Evolutionary conservation across 2,329 filamentous ascomycete species (phyloP).

Genomic region (Fusarium sp.): DNA sequence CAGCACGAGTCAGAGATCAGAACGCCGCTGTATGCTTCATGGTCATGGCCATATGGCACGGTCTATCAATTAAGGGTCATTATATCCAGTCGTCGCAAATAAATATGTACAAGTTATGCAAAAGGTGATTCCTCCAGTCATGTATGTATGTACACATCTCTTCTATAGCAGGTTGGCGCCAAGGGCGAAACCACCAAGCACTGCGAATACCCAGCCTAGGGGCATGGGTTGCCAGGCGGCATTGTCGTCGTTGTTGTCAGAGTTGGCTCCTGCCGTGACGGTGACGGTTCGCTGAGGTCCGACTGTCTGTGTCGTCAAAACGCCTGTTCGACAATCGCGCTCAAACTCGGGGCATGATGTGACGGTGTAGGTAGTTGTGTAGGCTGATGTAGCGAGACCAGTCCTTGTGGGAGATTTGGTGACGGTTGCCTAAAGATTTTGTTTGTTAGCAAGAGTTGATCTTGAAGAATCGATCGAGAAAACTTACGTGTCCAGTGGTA

Average conservation of each 20-base stretch:
- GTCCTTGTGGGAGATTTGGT: constrained; percentile 7
- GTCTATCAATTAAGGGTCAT: constrained; percentile 28
- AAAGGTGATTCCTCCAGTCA: not conserved
- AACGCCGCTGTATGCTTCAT: constrained; percentile 28
- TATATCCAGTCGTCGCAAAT: constrained; percentile 14
- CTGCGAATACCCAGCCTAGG: constrained; percentile 31
- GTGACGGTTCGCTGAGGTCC: constrained; percentile 31
- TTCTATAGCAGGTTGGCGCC: constrained; percentile 40
- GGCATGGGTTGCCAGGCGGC: constrained; percentile 30
- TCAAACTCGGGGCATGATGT: constrained; percentile 41
- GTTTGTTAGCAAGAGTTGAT: not conserved
- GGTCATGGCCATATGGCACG: not conserved
- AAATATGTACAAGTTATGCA: constrained; percentile 27
- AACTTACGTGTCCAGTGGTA: constrained; percentile 17
- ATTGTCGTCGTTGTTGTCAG: constrained; percentile 16
- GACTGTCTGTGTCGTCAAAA: constrained; percentile 41
- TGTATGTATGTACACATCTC: not conserved
- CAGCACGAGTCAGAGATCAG: not conserved
- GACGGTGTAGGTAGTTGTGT: constrained; percentile 44
- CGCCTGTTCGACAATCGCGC: constrained; percentile 37
- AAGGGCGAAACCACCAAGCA: constrained; percentile 34
- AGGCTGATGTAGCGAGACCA: constrained; percentile 26
- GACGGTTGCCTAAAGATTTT: not conserved
- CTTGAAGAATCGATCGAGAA: not conserved
- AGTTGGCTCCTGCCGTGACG: constrained; percentile 27